These are phyloP conservation scores for Cercospora janseana DNA, from an alignment of 2,329 filamentous ascomycete genomes.

Conservation along the genomic window DNA sequence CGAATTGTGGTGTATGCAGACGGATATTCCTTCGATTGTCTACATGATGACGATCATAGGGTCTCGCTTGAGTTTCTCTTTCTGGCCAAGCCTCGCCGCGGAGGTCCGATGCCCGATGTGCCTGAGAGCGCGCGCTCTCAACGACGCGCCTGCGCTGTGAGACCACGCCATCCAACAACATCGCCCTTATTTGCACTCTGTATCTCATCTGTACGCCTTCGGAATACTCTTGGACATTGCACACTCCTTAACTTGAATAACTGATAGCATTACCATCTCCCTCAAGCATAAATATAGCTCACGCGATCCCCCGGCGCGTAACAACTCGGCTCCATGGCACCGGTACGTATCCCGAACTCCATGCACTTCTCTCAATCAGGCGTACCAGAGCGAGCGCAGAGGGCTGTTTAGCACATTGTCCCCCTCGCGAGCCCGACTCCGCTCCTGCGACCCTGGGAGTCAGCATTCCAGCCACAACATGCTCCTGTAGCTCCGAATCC, in stretches of 20 bases:
- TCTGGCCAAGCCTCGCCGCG: background rate
- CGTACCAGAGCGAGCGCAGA: background rate
- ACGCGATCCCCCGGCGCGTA: conserved; percentile 9
- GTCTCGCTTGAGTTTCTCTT: background rate
- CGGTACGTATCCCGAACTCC: conserved; percentile 10
- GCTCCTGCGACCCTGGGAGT: conserved; percentile 3
- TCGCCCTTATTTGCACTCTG: background rate
- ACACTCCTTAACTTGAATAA: background rate
- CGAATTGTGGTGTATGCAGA: background rate
- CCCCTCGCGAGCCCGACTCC: background rate
- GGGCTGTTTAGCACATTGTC: background rate
- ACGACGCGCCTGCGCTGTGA: conserved; percentile 10
- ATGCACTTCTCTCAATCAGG: background rate
- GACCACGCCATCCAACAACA: background rate
- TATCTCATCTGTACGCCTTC: background rate
- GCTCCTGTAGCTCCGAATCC: conserved; percentile 11
- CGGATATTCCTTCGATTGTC: background rate
- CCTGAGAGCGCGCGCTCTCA: background rate
- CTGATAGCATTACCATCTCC: background rate
- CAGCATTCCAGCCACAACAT: conserved; percentile 10
- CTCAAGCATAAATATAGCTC: conserved; percentile 3
- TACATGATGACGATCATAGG: conserved; percentile 7
- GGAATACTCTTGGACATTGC: background rate
- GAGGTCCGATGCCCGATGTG: conserved; percentile 16
- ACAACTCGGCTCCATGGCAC: conserved; percentile 2